Percentiles rank a stretch among this genome's conserved stretches.
These are phyloP conservation scores for Phytophthora syringae DNA, from an alignment of 352 stramenopile species.

Conservation along the genomic window DNA sequence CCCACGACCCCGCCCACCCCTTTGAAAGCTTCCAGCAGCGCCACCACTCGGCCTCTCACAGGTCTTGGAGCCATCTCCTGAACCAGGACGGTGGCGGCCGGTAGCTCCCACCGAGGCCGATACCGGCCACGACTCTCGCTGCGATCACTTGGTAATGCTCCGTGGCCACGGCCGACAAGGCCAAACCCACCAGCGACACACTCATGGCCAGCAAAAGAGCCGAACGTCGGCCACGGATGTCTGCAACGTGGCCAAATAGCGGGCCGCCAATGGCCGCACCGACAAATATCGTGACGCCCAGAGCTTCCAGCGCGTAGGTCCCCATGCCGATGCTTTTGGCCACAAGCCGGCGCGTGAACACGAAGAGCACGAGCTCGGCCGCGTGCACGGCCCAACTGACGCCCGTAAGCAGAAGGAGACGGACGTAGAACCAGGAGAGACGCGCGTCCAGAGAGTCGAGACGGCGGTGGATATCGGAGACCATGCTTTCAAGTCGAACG, in stretches of 20 bases:
- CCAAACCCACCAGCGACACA: constrained; percentile 41
- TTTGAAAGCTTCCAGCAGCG: constrained; percentile 50
- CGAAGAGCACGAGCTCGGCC: constrained; percentile 46
- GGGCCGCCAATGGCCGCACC: constrained; percentile 37
- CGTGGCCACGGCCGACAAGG: constrained; percentile 33
- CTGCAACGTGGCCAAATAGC: constrained; percentile 42
- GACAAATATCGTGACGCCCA: constrained; percentile 34
- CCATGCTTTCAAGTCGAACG: not conserved
- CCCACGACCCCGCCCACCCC: constrained; percentile 42
- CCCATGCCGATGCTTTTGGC: constrained; percentile 40
- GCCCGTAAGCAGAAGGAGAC: constrained; percentile 39
- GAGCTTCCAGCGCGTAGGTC: constrained; percentile 29
- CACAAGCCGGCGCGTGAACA: constrained; percentile 43
- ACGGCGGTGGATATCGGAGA: constrained; percentile 7
- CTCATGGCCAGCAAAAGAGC: constrained; percentile 40
- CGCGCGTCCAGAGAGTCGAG: constrained; percentile 26
- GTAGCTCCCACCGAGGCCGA: constrained; percentile 50
- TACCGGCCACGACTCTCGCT: constrained; percentile 39
- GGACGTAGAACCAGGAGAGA: constrained; percentile 44
- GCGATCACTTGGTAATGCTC: constrained; percentile 32
- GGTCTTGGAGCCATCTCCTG: constrained; percentile 42
- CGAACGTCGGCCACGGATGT: constrained; percentile 38
- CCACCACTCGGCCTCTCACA: constrained; percentile 38
- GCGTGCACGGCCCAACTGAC: constrained; percentile 51
- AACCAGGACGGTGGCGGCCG: constrained; percentile 39